Evolutionary conservation across 2,329 filamentous ascomycete species (phyloP), one percentile per base, ranked within the genome.

Genomic region (Diaporthe eres): DNA sequence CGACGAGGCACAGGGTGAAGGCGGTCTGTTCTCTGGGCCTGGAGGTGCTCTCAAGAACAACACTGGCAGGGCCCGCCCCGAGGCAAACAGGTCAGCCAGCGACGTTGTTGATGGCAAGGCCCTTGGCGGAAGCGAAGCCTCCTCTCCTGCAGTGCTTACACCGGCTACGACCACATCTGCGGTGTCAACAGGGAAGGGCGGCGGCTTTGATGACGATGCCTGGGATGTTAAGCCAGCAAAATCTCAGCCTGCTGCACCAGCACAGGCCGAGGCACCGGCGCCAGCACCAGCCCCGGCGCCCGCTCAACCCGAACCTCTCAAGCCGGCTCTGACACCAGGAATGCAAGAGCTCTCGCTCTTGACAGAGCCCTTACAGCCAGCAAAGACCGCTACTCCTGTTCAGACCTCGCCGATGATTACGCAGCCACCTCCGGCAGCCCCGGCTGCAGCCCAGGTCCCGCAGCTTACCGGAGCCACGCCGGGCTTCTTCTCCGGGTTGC

Each of bases 21-120:
- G 89, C 63, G 94, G 96, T 22, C 87, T 99, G 10, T 99, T 99
- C 84, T 96, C 96, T 74, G 97, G 96, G 1, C 95, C 96, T 31
- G 96, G 95, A n/a, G 97, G 97, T 76, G 90, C 93, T 13, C 87
- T 99, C 77, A 93, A 94, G 80, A 98, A 99, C 85, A 98, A 99
- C 83, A 98, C 96, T 22, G 91, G 96, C 68, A 98, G 98, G 84
- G 94, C 95, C 70, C 92, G 97, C 68, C 97, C 97, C 37, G 92
- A 95, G 49, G 96, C 97, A 49, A 89, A 95, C n/a, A 91, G 96
- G 10, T 93, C 96, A 83, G 94, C 95, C 4, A 96, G 92, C 81
- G 95, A 98, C 84, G 91, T 94, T 49, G 92, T 98, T 53, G 95
- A 98, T 85, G 88, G 94, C n/a, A 94, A 95, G 82, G 94, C 94